Conservation (phyloP, 139 green algal species). For the Coelastrella sp. region DNA sequence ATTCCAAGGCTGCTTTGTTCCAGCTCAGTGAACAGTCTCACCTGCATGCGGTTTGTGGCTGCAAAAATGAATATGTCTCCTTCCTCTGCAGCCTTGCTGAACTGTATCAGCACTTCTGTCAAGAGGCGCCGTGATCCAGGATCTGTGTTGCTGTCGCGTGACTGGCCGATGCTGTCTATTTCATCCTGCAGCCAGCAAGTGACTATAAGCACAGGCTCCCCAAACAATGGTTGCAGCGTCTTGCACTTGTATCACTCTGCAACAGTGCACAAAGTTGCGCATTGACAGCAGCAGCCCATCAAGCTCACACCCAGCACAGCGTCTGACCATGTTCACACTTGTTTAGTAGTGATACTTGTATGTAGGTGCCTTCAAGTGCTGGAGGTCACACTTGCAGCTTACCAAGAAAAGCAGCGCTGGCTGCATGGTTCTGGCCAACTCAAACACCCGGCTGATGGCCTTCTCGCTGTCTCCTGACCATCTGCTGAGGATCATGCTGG, state of each 20-base stretch:
- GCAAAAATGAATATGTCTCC: slow-evolving; percentile 65
- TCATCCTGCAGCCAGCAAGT: slow-evolving; percentile 63
- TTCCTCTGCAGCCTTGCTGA: slow-evolving; percentile 17
- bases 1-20: too few species aligned
- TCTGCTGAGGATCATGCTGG: slow-evolving; percentile 69
- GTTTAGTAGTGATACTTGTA: too few species aligned
- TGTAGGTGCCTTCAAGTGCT: background rate
- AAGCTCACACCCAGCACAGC: too few species aligned
- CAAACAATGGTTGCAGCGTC: background rate
- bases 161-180: slow-evolving; percentile 63
- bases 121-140: slow-evolving; percentile 60
- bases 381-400: background rate
- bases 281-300: too few species aligned
- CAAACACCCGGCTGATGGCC: slow-evolving; percentile 63
- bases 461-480: slow-evolving; percentile 76
- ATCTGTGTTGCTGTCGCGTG: slow-evolving; percentile 54
- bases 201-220: background rate
- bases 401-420: slow-evolving; percentile 74
- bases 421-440: slow-evolving; percentile 54
- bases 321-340: too few species aligned
- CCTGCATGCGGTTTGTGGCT: slow-evolving; percentile 73
- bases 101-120: slow-evolving; percentile 74
- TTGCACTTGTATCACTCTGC: background rate
- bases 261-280: background rate
- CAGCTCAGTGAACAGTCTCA: background rate